Evolutionary conservation across 768 basidiomycete species (phyloP).

Genomic region (Hortiboletus flavorubellus): DNA sequence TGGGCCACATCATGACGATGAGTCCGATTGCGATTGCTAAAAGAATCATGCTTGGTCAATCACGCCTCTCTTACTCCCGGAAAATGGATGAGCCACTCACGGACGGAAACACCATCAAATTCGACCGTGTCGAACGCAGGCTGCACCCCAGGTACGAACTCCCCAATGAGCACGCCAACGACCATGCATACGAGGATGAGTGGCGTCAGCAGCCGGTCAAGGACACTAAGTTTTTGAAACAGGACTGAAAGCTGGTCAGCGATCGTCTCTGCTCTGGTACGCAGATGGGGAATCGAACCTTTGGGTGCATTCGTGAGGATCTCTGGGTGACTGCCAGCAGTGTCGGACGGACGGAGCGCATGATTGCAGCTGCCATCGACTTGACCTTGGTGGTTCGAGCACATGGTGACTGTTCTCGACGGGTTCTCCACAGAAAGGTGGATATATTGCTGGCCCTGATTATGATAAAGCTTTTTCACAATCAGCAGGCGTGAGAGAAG

Average conservation of each 20-base stretch:
- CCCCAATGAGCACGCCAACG: conserved; percentile 70
- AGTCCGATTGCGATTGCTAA: conserved; percentile 79
- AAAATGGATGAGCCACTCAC: conserved; percentile 43
- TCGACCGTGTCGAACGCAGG: conserved; percentile 58
- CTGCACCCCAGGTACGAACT: conserved; percentile 58
- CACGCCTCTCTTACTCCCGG: background rate
- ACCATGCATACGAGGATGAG: conserved; percentile 73
- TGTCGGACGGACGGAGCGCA: background rate
- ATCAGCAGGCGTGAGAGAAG: background rate
- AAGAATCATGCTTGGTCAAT: background rate
- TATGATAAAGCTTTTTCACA: background rate
- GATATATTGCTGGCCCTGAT: too few species aligned
- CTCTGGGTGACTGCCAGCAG: background rate
- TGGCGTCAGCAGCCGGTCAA: conserved; percentile 62
- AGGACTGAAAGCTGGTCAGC: conserved; percentile 24
- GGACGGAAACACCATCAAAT: conserved; percentile 71
- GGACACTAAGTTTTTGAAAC: conserved; percentile 42
- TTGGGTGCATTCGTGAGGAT: background rate
- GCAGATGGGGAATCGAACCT: conserved; percentile 3
- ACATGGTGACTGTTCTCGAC: background rate
- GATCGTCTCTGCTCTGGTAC: background rate
- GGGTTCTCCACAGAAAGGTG: background rate
- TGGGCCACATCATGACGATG: conserved; percentile 88
- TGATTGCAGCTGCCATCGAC: background rate
- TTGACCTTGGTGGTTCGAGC: background rate